phyloP scores from a whole-genome alignment of 1,284 basidiomycete genomes.

The Austroboletus novae-zelandiae region DNA sequence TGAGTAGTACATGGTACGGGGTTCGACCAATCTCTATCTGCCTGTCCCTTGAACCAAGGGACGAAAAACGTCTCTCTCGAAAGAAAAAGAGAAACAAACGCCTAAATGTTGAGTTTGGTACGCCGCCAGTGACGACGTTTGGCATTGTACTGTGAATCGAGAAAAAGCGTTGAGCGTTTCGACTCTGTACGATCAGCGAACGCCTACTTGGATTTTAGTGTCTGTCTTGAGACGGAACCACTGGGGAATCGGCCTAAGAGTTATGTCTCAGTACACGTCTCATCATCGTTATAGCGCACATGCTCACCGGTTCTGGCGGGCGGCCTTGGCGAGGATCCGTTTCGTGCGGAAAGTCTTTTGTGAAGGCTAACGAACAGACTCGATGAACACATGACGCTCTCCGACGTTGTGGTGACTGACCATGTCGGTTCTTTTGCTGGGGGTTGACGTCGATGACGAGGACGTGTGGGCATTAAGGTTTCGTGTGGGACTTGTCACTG shows the following conservation, averaged over 20 bases:
- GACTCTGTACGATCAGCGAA: background rate
- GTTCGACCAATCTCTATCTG: constrained; percentile 18
- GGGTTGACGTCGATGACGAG: constrained; percentile 20
- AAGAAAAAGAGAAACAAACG: constrained; percentile 1
- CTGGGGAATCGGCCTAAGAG: constrained; percentile 84
- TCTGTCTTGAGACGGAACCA: constrained; percentile 99
- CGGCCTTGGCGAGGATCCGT: constrained; percentile 95
- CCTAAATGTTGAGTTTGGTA: constrained; percentile 91
- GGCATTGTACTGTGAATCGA: constrained; percentile 72
- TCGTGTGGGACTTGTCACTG: constrained; percentile 12
- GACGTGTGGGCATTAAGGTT: constrained; percentile 29
- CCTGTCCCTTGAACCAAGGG: background rate
- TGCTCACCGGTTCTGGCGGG: constrained; percentile 90
- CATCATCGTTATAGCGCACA: background rate
- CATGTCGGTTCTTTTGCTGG: constrained; percentile 24
- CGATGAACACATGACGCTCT: background rate
- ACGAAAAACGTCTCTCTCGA: background rate
- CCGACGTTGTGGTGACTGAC: constrained; percentile 14
- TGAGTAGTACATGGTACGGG: constrained; percentile 24
- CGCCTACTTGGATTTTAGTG: constrained; percentile 86
- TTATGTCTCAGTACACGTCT: background rate
- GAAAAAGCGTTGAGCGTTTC: background rate
- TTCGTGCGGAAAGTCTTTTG: constrained; percentile 98
- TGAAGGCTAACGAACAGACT: constrained; percentile 67
- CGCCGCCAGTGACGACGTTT: constrained; percentile 94